These are phyloP conservation scores for Penicillium sumatraense DNA, from an alignment of 2,329 filamentous ascomycete genomes.

Conservation along the genomic window DNA sequence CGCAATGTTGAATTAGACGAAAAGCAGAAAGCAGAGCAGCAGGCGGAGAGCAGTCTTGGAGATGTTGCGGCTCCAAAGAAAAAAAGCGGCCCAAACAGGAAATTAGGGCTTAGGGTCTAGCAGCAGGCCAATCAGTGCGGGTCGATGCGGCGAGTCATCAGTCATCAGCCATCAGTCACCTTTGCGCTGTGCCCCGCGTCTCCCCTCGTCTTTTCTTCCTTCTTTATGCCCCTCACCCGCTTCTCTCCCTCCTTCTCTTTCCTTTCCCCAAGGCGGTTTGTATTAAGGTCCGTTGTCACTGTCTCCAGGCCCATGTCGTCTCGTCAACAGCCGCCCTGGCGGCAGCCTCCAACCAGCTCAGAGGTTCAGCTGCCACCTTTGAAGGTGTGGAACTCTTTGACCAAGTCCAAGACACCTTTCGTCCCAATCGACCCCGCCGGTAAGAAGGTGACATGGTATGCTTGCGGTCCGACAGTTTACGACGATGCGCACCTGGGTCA, in stretches of 20 bases:
- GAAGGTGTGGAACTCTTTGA: constrained; percentile 80
- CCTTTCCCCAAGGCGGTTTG: constrained; percentile 19
- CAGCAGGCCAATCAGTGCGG: constrained; percentile 27
- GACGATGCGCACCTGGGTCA: constrained; percentile 83
- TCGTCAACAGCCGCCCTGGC: constrained; percentile 53
- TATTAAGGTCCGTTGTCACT: constrained; percentile 10
- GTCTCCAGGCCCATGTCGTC: constrained; percentile 32
- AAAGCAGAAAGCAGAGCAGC: too few species aligned
- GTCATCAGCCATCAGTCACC: constrained; percentile 5
- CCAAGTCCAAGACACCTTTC: constrained; percentile 74
- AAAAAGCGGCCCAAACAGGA: constrained; percentile 1
- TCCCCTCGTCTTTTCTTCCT: constrained; percentile 11
- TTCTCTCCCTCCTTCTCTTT: constrained; percentile 20
- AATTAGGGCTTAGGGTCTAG: constrained; percentile 31
- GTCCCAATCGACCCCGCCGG: constrained; percentile 70
- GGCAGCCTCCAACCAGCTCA: constrained; percentile 39
- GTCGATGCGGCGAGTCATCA: constrained; percentile 26
- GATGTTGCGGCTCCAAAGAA: neutral
- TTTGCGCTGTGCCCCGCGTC: constrained; percentile 24
- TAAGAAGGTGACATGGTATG: constrained; percentile 80
- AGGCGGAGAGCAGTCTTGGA: neutral
- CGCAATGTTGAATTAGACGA: too few species aligned
- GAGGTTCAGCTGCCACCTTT: constrained; percentile 58
- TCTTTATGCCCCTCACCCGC: constrained; percentile 31
- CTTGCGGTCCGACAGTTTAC: constrained; percentile 85